A percentile compares a stretch with the other conserved stretches of the same genome.
Evolutionary conservation across 108 stramenopile genomes (phyloP).

Genomic region (Fragilaria crotonensis): DNA sequence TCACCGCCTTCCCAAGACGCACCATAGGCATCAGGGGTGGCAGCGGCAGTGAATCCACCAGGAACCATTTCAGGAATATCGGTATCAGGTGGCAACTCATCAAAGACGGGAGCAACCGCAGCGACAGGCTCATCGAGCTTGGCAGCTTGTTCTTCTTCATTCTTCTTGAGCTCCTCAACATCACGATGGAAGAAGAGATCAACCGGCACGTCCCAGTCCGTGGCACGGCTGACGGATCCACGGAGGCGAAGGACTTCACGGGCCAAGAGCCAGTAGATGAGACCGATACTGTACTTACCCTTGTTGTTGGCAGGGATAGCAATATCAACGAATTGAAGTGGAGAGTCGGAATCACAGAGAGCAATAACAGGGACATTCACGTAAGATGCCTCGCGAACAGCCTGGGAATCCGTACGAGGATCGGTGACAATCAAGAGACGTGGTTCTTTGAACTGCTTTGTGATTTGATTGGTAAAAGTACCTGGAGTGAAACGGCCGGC

Average conservation of each 20-base stretch:
- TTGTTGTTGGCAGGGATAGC: slow-evolving; percentile 99
- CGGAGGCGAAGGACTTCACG: slow-evolving; percentile 97
- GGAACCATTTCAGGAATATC: slow-evolving; percentile 18
- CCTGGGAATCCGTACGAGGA: slow-evolving; percentile 95
- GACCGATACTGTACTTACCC: slow-evolving; percentile 98
- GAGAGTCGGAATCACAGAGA: slow-evolving; percentile 98
- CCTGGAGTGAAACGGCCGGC: slow-evolving; percentile 99
- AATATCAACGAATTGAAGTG: slow-evolving; percentile 96
- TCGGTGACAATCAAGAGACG: slow-evolving; percentile 98
- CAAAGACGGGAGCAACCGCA: slow-evolving; percentile 47
- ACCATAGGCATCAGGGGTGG: slow-evolving; percentile 8
- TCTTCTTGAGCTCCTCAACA: slow-evolving; percentile 98
- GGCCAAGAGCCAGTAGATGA: slow-evolving; percentile 98
- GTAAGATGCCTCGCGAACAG: slow-evolving; percentile 95
- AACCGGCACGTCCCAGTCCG: slow-evolving; percentile 96
- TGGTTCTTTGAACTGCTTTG: slow-evolving; percentile 99
- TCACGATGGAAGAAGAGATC: slow-evolving; percentile 99
- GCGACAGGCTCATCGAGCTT: slow-evolving; percentile 76
- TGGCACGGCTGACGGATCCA: slow-evolving; percentile 85
- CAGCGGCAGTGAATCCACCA: slow-evolving; percentile 33
- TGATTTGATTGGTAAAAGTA: slow-evolving; percentile 99
- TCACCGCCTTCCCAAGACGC: too few relatives aligned
- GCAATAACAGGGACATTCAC: slow-evolving; percentile 99
- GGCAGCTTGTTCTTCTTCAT: slow-evolving; percentile 88
- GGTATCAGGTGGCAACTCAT: slow-evolving; percentile 31